Base-by-base conservation (phyloP, 2,329 filamentous ascomycete species). In the Ceratocystis smalleyi region DNA sequence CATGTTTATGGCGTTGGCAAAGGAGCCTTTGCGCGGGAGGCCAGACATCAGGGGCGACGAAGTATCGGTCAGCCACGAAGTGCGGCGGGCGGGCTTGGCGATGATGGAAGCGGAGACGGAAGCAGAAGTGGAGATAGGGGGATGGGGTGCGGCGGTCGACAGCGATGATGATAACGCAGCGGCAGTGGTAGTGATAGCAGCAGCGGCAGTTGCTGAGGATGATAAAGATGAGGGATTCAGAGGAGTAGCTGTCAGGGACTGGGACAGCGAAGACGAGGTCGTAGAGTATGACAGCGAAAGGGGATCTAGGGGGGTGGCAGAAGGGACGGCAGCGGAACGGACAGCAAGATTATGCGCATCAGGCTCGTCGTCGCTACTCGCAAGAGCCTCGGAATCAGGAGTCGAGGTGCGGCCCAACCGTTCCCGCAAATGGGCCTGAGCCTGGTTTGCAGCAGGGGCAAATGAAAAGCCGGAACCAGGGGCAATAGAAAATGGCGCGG, bases 351-450 rank as follows among this genome's bases (percentile, higher is more conserved):
- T 5, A 15, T 49, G 79, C 71, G 84, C 80, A 67, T 96, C 88
- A 65, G 78, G 81, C 74, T 99, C 94, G 73, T 97, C 94, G 73
- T 97, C 94, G 12, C 91, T 96, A 69, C 92, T 97, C 62, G 88
- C 91, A 66, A 97, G 78, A 62, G 89, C 92, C 73, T 97, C 92
- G 2, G 91, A 96, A 72, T 97, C 94, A 24, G 92, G 92, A 1
- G 92, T 96, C 6, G 90, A 91, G 63, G 88, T 87, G 70, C 91
- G 84, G 64, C 57, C 65, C 61, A 87, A 79, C 73, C 91, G 94
- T 61, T 92, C 89, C 43, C 89, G 79, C 59, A 89, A 76, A 47
- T 86, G 77, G 47, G 83, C 83, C 43, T 61, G 54, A n/a, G 54
- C 54, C 66, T 87, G 83, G 70, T 79, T 86, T 69, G 75, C 83